Evolutionary conservation across 2,329 filamentous ascomycete genomes (phyloP).

Genomic region (Cercospora sojina): DNA sequence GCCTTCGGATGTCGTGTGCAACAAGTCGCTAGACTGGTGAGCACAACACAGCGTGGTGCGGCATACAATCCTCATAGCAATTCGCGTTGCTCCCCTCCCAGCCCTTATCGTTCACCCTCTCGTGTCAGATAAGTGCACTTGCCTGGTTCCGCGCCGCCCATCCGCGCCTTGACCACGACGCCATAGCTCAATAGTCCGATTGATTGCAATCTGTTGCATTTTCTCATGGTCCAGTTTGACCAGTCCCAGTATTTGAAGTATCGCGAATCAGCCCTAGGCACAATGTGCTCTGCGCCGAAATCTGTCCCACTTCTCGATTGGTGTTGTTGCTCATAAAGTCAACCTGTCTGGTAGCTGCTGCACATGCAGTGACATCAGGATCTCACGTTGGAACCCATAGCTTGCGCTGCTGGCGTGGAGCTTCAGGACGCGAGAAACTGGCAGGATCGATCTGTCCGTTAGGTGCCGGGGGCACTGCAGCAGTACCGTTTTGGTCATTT

Average conservation of each 20-base stretch:
- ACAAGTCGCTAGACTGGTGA: background rate
- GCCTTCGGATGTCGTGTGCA: background rate
- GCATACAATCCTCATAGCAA: background rate
- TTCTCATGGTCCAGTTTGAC: background rate
- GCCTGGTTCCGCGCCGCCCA: background rate
- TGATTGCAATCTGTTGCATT: background rate
- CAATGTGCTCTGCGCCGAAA: background rate
- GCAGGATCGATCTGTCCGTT: conserved; percentile 40
- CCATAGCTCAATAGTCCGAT: background rate
- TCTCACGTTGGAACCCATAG: conserved; percentile 39
- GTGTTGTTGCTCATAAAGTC: background rate
- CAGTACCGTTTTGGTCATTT: conserved; percentile 8
- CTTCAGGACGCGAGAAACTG: conserved; percentile 38
- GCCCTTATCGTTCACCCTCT: background rate
- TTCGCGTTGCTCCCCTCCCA: background rate
- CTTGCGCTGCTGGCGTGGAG: conserved; percentile 36
- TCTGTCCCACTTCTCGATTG: background rate
- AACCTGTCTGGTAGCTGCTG: conserved; percentile 1
- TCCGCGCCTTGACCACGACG: background rate
- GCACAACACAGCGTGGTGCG: background rate
- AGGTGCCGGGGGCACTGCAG: conserved; percentile 10
- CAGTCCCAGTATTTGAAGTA: background rate
- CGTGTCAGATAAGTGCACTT: background rate
- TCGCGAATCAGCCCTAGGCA: background rate
- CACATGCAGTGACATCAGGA: conserved; percentile 8